These are phyloP conservation scores for Cornus suecica DNA, from an alignment of 148 eudicot genomes.

Conservation along the genomic window DNA sequence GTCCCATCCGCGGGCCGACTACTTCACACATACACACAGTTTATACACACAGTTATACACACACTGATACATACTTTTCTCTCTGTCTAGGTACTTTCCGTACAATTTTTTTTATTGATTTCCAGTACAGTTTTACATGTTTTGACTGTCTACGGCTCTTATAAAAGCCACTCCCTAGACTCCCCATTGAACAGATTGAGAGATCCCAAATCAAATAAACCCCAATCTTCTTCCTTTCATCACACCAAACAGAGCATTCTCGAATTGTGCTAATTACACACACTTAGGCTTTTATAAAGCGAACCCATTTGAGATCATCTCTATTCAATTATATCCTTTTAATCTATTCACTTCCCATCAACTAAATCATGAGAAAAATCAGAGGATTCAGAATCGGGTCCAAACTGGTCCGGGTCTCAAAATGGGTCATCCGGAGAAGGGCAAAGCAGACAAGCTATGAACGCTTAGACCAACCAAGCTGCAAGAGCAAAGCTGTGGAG, in stretches of 20 bases:
- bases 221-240: neutral
- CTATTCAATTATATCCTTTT: neutral
- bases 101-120: too few species aligned
- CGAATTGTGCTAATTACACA: neutral
- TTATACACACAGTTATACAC: too few species aligned
- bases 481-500: slow-evolving; percentile 22
- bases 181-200: neutral
- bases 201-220: neutral
- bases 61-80: neutral
- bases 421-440: slow-evolving; percentile 26
- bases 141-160: neutral
- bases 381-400: slow-evolving; percentile 43
- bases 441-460: slow-evolving; percentile 9
- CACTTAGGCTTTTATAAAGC: neutral
- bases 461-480: slow-evolving; percentile 8
- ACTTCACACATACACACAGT: neutral
- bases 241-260: neutral
- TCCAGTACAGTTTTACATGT: neutral
- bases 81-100: neutral
- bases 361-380: slow-evolving; percentile 17
- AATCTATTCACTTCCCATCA: neutral
- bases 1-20: slow-evolving; percentile 8
- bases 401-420: slow-evolving; percentile 39
- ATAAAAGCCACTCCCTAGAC: neutral
- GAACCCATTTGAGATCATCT: slow-evolving; percentile 8